Conservation (phyloP, 164 flowering plant species). For the Chimonanthus praecox region DNA sequence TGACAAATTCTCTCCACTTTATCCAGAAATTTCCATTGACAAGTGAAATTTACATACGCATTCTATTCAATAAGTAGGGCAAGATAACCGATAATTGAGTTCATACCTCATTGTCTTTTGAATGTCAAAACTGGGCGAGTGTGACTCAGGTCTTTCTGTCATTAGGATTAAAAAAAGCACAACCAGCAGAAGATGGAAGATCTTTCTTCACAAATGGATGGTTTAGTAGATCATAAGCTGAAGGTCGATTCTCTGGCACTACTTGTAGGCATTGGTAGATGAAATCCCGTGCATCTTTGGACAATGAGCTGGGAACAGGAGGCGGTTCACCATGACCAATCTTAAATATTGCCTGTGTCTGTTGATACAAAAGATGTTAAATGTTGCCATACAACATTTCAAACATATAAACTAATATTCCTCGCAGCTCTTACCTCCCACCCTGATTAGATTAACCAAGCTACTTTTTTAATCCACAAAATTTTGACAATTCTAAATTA, state of each 20-base stretch:
- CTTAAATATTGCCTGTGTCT: slow-evolving; percentile 71
- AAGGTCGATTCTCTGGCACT: slow-evolving; percentile 58
- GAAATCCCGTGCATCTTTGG: slow-evolving; percentile 68
- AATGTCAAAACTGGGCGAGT: neutral
- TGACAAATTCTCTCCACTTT: too few relatives aligned
- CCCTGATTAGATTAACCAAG: too few relatives aligned
- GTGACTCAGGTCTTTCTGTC: neutral
- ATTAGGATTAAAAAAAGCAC: slow-evolving; percentile 25
- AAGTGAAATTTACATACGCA: too few relatives aligned
- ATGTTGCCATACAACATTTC: neutral
- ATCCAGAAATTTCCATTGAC: too few relatives aligned
- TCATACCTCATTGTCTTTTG: neutral
- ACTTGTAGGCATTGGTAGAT: slow-evolving; percentile 60
- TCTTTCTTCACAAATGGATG: slow-evolving; percentile 70
- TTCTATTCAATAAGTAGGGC: too few relatives aligned
- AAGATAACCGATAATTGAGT: neutral
- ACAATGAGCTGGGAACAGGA: slow-evolving; percentile 55
- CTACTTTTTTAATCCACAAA: too few relatives aligned
- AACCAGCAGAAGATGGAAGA: slow-evolving; percentile 28
- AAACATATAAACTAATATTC: neutral
- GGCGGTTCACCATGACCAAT: slow-evolving; percentile 78
- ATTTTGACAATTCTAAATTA: too few relatives aligned
- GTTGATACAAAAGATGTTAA: slow-evolving; percentile 12
- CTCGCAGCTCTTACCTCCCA: neutral
- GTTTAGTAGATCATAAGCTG: slow-evolving; percentile 67